Conservation (phyloP, 352 stramenopile species). For the Pythium brassicae region DNA sequence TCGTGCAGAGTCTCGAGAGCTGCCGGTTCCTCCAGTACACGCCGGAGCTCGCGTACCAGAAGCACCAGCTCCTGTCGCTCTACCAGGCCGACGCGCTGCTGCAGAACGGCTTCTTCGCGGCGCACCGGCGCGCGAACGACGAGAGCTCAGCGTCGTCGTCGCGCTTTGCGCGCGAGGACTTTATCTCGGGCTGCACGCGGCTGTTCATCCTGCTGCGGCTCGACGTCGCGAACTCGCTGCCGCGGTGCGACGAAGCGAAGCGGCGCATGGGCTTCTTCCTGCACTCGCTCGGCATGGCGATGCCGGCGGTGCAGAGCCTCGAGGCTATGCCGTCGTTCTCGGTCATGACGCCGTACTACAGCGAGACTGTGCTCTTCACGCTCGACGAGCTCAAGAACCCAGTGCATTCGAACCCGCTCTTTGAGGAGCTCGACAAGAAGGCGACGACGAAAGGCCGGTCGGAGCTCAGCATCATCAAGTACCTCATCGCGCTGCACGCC, state of each 20-base stretch:
- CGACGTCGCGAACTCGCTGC: conserved; percentile 64
- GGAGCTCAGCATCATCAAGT: conserved; percentile 85
- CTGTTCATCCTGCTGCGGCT: conserved; percentile 78
- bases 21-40: conserved; percentile 64
- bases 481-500: conserved; percentile 83
- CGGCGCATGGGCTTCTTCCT: conserved; percentile 87
- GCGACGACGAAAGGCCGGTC: conserved; percentile 66
- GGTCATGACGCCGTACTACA: conserved; percentile 88
- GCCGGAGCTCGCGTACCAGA: conserved; percentile 59
- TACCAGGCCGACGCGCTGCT: conserved; percentile 61
- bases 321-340: conserved; percentile 86
- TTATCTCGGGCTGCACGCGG: conserved; percentile 71
- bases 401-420: conserved; percentile 78
- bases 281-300: conserved; percentile 81
- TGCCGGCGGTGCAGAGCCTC: conserved; percentile 67
- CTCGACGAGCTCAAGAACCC: conserved; percentile 84
- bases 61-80: conserved; percentile 56
- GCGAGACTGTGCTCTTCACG: conserved; percentile 82
- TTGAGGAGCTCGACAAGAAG: conserved; percentile 68
- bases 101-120: conserved; percentile 52
- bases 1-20: conserved; percentile 44
- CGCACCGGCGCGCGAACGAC: conserved; percentile 24
- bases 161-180: conserved; percentile 53
- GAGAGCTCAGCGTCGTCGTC: conserved; percentile 26
- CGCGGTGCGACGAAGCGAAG: conserved; percentile 77